These are phyloP conservation scores for Penicillium italicum DNA, from an alignment of 2,329 filamentous ascomycete species.

Conservation along the genomic window DNA sequence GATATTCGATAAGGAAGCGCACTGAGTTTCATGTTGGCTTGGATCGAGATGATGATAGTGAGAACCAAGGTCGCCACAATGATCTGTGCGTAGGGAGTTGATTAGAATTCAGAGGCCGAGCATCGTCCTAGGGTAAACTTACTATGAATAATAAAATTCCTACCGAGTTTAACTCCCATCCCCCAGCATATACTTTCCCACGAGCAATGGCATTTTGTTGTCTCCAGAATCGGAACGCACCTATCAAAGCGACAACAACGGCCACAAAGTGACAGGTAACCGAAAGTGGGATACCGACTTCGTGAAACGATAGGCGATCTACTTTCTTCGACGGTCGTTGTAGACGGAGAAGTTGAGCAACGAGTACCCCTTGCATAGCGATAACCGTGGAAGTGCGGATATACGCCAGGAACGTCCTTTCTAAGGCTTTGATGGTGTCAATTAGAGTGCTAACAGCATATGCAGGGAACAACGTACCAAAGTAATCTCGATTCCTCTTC, in stretches of 20 bases:
- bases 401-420: slow-evolving; percentile 73
- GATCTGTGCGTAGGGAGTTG: slow-evolving; percentile 7
- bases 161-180: slow-evolving; percentile 56
- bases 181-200: slow-evolving; percentile 57
- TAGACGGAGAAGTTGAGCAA: slow-evolving; percentile 65
- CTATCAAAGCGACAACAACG: slow-evolving; percentile 51
- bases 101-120: background rate
- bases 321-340: slow-evolving; percentile 32
- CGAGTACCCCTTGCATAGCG: slow-evolving; percentile 62
- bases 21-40: slow-evolving; percentile 8
- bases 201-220: slow-evolving; percentile 57
- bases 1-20: background rate
- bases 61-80: slow-evolving; percentile 18
- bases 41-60: slow-evolving; percentile 17
- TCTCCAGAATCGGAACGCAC: slow-evolving; percentile 57
- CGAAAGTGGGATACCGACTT: slow-evolving; percentile 58
- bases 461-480: slow-evolving; percentile 28
- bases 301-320: slow-evolving; percentile 55
- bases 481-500: slow-evolving; percentile 43
- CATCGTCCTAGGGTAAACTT: background rate
- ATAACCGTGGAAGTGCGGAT: slow-evolving; percentile 66
- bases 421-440: slow-evolving; percentile 54
- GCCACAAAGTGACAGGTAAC: slow-evolving; percentile 50
- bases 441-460: background rate
- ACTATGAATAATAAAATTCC: slow-evolving; percentile 38